Conservation (phyloP, 2,329 filamentous ascomycete genomes). For the Colletotrichum incanum region DNA sequence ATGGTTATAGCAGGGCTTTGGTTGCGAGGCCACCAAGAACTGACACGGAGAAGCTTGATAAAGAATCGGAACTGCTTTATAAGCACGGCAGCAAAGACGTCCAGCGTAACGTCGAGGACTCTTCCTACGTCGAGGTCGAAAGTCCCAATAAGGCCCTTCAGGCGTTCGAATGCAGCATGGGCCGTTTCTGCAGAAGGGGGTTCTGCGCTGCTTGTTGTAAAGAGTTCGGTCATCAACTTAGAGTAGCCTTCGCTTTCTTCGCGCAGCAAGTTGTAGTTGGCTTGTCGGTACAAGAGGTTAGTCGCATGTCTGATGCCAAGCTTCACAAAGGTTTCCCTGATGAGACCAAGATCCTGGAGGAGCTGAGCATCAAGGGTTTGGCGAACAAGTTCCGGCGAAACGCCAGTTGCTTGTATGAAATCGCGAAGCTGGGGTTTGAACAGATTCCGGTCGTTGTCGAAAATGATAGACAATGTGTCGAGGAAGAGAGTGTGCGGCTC, state of each 20-base stretch:
- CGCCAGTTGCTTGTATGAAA: conserved; percentile 80
- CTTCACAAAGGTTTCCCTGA: conserved; percentile 86
- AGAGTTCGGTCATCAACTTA: conserved; percentile 95
- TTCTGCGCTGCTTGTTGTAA: conserved; percentile 85
- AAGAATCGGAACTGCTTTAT: conserved; percentile 96
- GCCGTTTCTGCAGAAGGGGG: conserved; percentile 83
- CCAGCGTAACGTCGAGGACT: conserved; percentile 93
- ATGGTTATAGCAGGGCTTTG: conserved; percentile 58
- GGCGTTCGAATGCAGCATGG: conserved; percentile 88
- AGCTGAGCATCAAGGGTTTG: conserved; percentile 85
- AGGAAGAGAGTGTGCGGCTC: conserved; percentile 82
- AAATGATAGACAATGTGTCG: conserved; percentile 85
- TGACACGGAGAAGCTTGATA: conserved; percentile 90
- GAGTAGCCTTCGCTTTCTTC: conserved; percentile 98
- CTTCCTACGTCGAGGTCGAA: conserved; percentile 97
- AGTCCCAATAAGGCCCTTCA: conserved; percentile 95
- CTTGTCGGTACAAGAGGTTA: conserved; percentile 93
- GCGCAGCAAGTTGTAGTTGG: conserved; percentile 94
- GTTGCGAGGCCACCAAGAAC: conserved; percentile 95
- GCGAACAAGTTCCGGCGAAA: conserved; percentile 82
- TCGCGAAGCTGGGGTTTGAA: conserved; percentile 70
- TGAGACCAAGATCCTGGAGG: conserved; percentile 82
- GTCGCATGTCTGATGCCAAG: conserved; percentile 92
- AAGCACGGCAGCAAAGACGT: conserved; percentile 93
- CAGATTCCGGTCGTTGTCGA: conserved; percentile 75